phyloP scores from a whole-genome alignment of 1,284 basidiomycete species.

The Entoloma clypeatum region DNA sequence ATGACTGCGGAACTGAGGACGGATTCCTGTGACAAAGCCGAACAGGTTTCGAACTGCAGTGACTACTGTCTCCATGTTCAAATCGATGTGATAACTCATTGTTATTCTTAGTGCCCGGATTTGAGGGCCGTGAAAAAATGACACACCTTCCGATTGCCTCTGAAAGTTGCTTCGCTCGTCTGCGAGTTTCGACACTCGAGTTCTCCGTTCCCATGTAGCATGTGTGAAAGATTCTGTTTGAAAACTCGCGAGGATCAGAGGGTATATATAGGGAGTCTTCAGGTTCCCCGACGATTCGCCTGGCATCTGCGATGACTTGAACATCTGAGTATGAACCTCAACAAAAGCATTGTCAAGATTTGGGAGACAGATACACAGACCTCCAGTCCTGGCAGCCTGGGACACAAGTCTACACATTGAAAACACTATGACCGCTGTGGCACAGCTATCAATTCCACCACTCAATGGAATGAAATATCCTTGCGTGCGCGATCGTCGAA shows the following conservation, averaged over 20 bases:
- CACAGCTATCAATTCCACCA: conserved; percentile 97
- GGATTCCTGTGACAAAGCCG: conserved; percentile 75
- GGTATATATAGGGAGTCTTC: conserved; percentile 81
- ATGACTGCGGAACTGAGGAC: conserved; percentile 84
- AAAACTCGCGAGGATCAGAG: conserved; percentile 83
- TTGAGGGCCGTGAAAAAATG: background rate
- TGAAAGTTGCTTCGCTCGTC: conserved; percentile 83
- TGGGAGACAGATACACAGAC: conserved; percentile 35
- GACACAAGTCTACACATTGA: conserved; percentile 94
- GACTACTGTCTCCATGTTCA: conserved; percentile 96
- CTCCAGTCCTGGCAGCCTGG: conserved; percentile 68
- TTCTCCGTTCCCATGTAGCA: conserved; percentile 99
- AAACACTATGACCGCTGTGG: conserved; percentile 92
- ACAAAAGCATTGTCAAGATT: conserved; percentile 1
- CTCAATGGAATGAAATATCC: conserved; percentile 97
- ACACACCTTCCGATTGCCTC: conserved; percentile 83
- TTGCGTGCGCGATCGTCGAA: conserved; percentile 88
- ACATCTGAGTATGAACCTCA: conserved; percentile 45
- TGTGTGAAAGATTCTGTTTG: conserved; percentile 88
- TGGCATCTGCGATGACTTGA: conserved; percentile 89
- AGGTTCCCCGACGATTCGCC: conserved; percentile 83
- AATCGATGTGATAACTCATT: conserved; percentile 83
- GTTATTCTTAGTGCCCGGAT: conserved; percentile 1
- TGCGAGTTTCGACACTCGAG: conserved; percentile 83
- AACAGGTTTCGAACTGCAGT: conserved; percentile 84